phyloP scores from a whole-genome alignment of 805 yeast species.

The Blastobotrys parvus region DNA sequence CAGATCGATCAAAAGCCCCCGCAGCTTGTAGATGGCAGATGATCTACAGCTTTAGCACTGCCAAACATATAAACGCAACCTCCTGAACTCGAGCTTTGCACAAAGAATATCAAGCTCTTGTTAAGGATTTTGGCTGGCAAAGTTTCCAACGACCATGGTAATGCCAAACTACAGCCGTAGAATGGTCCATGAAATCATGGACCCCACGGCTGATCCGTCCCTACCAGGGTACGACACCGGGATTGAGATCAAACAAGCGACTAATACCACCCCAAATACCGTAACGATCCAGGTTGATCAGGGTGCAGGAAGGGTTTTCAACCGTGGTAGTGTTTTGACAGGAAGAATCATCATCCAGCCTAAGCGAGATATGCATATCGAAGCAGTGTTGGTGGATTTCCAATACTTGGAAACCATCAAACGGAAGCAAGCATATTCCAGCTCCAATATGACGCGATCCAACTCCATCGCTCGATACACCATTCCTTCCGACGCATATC shows the following conservation, averaged over 20 bases:
- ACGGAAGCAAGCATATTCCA: constrained; percentile 3
- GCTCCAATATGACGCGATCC: constrained; percentile 1
- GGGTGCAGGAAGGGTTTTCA: background rate
- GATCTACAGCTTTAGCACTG: too few species aligned
- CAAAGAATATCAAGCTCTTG: background rate
- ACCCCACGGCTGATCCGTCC: background rate
- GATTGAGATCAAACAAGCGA: background rate
- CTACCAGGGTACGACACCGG: background rate
- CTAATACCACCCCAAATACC: background rate
- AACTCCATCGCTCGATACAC: constrained; percentile 6
- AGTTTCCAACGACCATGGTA: too few species aligned
- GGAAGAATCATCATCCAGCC: constrained; percentile 12
- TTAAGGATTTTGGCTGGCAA: background rate
- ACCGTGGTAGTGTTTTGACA: constrained; percentile 8
- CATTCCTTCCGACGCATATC: constrained; percentile 7
- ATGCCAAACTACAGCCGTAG: too few species aligned
- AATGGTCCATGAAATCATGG: background rate
- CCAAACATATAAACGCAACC: too few species aligned
- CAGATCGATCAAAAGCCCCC: too few species aligned
- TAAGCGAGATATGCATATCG: constrained; percentile 4
- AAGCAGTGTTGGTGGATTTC: constrained; percentile 6
- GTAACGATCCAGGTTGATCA: background rate
- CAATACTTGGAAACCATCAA: constrained; percentile 6
- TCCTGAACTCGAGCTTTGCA: too few species aligned
- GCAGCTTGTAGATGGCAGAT: too few species aligned